A percentile compares a stretch with the other conserved stretches of the same genome.
Evolutionary conservation across 78 protist genomes (phyloP).

Genomic region (slime mould (Dictyostelium discoideum)): DNA sequence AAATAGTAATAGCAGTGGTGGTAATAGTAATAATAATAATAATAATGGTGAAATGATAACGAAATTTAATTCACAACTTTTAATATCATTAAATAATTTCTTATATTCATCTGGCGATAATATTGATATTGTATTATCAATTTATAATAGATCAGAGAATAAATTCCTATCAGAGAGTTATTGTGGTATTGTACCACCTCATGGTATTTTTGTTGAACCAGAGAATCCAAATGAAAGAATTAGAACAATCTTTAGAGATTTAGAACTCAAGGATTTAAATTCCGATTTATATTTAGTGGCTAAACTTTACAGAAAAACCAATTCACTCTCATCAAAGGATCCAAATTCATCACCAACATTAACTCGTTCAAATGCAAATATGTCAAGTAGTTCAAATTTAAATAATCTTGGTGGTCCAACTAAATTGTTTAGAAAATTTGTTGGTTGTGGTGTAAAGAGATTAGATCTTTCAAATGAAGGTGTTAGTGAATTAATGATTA

Average conservation of each 20-base stretch:
- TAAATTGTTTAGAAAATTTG: conserved; percentile 34
- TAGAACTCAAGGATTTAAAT: conserved; percentile 34
- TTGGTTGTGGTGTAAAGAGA: conserved; percentile 76
- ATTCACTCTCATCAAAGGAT: conserved; percentile 20
- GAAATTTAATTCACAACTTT: conserved; percentile 7
- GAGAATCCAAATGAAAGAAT: conserved; percentile 72
- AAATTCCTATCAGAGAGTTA: conserved; percentile 35
- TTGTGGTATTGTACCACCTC: conserved; percentile 52
- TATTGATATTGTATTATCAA: conserved; percentile 41
- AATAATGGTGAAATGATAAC: neutral
- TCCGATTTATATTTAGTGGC: conserved; percentile 42
- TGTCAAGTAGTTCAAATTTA: neutral
- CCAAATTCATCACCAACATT: conserved; percentile 75
- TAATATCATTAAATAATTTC: conserved; percentile 57
- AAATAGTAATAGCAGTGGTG: too few relatives aligned
- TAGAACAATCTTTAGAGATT: conserved; percentile 53
- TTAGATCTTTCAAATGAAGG: conserved; percentile 14
- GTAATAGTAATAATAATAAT: too few relatives aligned
- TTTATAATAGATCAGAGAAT: conserved; percentile 31
- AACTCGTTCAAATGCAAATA: conserved; percentile 29
- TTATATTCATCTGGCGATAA: conserved; percentile 66
- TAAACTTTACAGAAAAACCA: conserved; percentile 44
- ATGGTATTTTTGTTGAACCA: conserved; percentile 74
- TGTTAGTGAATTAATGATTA: conserved; percentile 20
- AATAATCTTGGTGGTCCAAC: neutral